Evolutionary conservation across 1,284 basidiomycete genomes (phyloP).

Genomic region (Ganoderma leucocontextum): DNA sequence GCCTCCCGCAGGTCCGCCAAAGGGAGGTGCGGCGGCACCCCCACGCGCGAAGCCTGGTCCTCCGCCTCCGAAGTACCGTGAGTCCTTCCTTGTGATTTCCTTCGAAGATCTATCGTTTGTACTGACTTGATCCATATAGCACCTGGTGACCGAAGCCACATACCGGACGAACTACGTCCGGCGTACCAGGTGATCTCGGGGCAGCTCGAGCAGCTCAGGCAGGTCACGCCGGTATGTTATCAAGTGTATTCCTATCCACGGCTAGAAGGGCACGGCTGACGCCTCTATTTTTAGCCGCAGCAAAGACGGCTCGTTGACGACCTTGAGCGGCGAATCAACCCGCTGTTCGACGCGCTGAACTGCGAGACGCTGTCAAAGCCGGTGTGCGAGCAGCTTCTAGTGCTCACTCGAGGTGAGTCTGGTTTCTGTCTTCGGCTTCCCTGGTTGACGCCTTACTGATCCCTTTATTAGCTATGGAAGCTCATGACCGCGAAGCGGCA

Average conservation of each 20-base stretch:
- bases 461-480: slow-evolving; percentile 69
- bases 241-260: neutral
- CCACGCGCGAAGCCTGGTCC: slow-evolving; percentile 52
- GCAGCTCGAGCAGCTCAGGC: slow-evolving; percentile 72
- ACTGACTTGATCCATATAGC: slow-evolving; percentile 56
- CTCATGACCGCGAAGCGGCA: slow-evolving; percentile 74
- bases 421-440: slow-evolving; percentile 15
- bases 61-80: slow-evolving; percentile 85
- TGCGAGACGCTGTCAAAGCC: slow-evolving; percentile 85
- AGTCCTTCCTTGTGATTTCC: slow-evolving; percentile 45
- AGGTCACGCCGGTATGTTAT: slow-evolving; percentile 71
- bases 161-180: slow-evolving; percentile 75
- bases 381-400: slow-evolving; percentile 74
- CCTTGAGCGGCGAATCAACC: slow-evolving; percentile 87
- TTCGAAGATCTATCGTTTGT: neutral
- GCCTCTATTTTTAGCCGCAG: slow-evolving; percentile 59
- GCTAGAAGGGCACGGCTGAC: slow-evolving; percentile 13
- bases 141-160: slow-evolving; percentile 90
- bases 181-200: slow-evolving; percentile 74
- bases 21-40: slow-evolving; percentile 44
- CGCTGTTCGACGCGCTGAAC: slow-evolving; percentile 91
- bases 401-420: slow-evolving; percentile 69
- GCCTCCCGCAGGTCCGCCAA: slow-evolving; percentile 51
- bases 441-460: slow-evolving; percentile 12
- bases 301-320: slow-evolving; percentile 91